Base-by-base conservation (phyloP, 2,329 filamentous ascomycete species). In the Colletotrichum sp. region DNA sequence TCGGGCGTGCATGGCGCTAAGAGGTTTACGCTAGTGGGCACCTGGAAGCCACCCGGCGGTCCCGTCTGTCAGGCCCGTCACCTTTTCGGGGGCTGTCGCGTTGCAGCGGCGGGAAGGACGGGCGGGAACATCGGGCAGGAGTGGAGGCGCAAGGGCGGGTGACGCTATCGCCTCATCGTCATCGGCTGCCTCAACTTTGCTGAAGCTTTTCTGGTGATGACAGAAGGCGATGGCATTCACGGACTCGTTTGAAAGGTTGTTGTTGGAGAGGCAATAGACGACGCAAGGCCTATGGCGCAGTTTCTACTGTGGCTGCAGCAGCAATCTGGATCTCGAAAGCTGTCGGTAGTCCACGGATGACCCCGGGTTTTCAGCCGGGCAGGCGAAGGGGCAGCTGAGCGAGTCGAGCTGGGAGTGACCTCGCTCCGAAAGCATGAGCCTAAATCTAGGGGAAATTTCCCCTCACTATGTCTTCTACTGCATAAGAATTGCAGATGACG, bases 61-160 rank as follows among this genome's bases (percentile, higher is more conserved):
- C n/a, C n/a, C n/a, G n/a, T n/a, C 66, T 69, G 66, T 44, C 34
- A 60, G 21, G 16, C 36, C 32, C 21, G 34, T 39, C 30, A n/a
- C 32, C n/a, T 34, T 1, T 52, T 49, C 36, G 36, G 57, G 57
- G 34, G 68, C 21, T 28, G 24, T 59, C 55, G 34, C 24, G 24
- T 65, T n/a, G 59, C 30, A 71, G 60, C 49, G 52, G 72, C 72
- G 71, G 65, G 39, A 71, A 70, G 60, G 26, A 59, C 68, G 62
- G 62, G 30, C 72, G 72, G 73, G 64, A 76, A 32, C 73, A 69
- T 76, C 73, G 73, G 73, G 59, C 69, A 49, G 32, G 44, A 64
- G 73, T 69, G 64, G 69, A 72, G 57, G 64, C 32, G 64, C 3
- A 30, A 60, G 57, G 28, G 57, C 30, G 57, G 24, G 57, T 60